Evolutionary conservation across 2,329 filamentous ascomycete species (phyloP).

Genomic region (Exophiala bonariae): DNA sequence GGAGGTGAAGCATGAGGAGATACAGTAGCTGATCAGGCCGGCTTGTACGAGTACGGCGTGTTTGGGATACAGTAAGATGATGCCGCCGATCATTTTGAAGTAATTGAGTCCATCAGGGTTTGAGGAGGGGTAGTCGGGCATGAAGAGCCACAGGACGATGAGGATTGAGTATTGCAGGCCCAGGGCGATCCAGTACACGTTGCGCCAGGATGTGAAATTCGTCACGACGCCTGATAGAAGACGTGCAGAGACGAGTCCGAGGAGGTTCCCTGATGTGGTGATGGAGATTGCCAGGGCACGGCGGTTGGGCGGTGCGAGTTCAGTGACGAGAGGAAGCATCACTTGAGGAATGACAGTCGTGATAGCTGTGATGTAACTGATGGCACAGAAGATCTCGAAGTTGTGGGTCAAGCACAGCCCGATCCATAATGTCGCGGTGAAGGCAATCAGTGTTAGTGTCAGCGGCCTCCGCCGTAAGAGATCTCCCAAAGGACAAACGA

Average conservation of each 20-base stretch:
- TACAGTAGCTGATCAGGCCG: conserved; percentile 65
- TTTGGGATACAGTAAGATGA: conserved; percentile 62
- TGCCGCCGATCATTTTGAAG: conserved; percentile 60
- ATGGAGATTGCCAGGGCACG: conserved; percentile 71
- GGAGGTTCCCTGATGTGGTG: conserved; percentile 71
- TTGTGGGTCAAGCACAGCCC: conserved; percentile 68
- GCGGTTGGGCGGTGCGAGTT: conserved; percentile 69
- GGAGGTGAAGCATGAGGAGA: conserved; percentile 61
- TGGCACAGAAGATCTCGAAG: conserved; percentile 64
- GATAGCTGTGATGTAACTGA: conserved; percentile 74
- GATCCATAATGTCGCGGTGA: conserved; percentile 68
- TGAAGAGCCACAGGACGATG: conserved; percentile 65
- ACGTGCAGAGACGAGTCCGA: conserved; percentile 75
- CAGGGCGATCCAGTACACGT: conserved; percentile 76
- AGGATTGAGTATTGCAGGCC: conserved; percentile 70
- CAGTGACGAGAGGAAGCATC: conserved; percentile 78
- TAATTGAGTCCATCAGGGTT: conserved; percentile 56
- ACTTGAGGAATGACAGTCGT: conserved; percentile 77
- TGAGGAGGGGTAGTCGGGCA: conserved; percentile 78
- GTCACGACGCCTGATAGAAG: conserved; percentile 74
- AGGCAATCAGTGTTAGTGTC: conserved; percentile 65
- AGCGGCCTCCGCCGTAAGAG: conserved; percentile 64
- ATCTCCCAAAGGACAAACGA: conserved; percentile 76
- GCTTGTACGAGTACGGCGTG: conserved; percentile 71
- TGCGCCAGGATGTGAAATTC: conserved; percentile 72